Evolutionary conservation across 495 filamentous ascomycete genomes (phyloP), one percentile per base, ranked within the genome.

Genomic region (Aspergillus conjunctus): DNA sequence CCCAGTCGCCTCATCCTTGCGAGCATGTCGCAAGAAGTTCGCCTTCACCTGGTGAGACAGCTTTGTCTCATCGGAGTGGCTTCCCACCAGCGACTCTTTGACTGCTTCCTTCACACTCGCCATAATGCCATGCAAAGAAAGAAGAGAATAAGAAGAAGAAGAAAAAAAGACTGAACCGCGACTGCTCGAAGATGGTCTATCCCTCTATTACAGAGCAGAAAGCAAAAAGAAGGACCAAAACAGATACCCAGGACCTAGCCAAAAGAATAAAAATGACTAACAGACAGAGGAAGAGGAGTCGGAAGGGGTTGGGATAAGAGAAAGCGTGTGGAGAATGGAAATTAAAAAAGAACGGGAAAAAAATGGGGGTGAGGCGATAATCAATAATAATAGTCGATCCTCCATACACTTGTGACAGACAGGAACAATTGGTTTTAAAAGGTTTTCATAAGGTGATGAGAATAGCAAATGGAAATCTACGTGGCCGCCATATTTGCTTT

Each of bases 51-150:
- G 86, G 41, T 80, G 77, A 52, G 91, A 92, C 51, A 92, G 73
- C 67, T 87, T 77, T 14, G 83, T 78, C 66, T 80, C 81, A 66
- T 85, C 79, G 62, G 84, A 73, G 58, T 56, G 53, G 45, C 79
- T 79, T 68, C 91, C 91, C 34, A 94, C 74, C 58, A 96, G 79
- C 49, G 80, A 86, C 75, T 91, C 88, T 77, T 93, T 93, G 64
- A 93, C 86, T 9, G 79, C 79, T 68, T 87, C 87, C 77, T 85
- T 90, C 46, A 90, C 82, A 33, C 79, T 77, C 17, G 76, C 54
- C 81, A 84, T 83, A 66, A 62, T 76, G 71, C 55, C 56, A 64
- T 72, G 44, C 53, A 67, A 60, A 56, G 33, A 52, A 56, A 62
- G 34, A 49, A 46, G 50, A 54, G 43, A 60, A 56, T 21, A 54